Conservation (phyloP, 1,139 yeast species). For the Magnusiomyces sp. region DNA sequence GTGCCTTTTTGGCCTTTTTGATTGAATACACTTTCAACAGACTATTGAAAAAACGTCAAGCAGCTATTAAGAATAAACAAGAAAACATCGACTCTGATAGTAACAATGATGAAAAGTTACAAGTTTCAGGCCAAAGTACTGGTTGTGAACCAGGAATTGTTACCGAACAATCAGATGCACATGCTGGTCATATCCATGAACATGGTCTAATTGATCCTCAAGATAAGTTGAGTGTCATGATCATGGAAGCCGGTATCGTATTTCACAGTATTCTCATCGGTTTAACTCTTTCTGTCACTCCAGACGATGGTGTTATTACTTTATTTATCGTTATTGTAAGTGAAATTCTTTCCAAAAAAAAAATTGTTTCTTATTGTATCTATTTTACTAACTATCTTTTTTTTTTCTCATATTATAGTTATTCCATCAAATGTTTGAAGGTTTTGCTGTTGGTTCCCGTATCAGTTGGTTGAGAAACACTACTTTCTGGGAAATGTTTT, state of each 20-base stretch:
- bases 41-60: constrained; percentile 20
- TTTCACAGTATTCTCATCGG: constrained; percentile 81
- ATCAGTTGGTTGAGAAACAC: constrained; percentile 37
- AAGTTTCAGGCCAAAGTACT: too few species aligned
- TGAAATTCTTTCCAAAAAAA: too few species aligned
- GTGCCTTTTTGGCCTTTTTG: constrained; percentile 31
- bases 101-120: constrained; percentile 3
- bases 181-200: constrained; percentile 13
- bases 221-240: constrained; percentile 38
- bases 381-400: too few species aligned
- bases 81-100: constrained; percentile 3
- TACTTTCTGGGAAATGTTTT: constrained; percentile 8
- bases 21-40: constrained; percentile 27
- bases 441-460: constrained; percentile 80
- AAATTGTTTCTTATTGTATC: too few species aligned
- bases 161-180: constrained; percentile 2
- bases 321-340: constrained; percentile 69
- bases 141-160: constrained; percentile 2
- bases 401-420: too few species aligned
- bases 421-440: constrained; percentile 90
- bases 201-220: constrained; percentile 13
- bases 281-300: constrained; percentile 58
- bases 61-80: not conserved
- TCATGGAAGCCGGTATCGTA: constrained; percentile 68
- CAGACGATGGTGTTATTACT: constrained; percentile 57